These are phyloP conservation scores for Musa itinerans DNA, from an alignment of 176 grass and related monocot species.

Conservation along the genomic window DNA sequence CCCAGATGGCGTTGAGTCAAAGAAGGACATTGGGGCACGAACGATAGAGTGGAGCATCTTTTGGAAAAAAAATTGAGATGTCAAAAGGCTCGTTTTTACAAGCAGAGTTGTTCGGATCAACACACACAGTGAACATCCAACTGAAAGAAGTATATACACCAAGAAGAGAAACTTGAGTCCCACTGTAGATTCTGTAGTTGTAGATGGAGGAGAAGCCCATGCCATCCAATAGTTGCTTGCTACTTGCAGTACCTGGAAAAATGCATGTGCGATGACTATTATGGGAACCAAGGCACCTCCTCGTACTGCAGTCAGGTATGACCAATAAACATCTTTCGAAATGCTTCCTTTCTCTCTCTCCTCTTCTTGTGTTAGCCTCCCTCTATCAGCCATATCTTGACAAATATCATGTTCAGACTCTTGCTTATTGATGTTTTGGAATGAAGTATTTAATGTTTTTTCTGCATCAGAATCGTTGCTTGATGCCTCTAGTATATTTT, in stretches of 20 bases:
- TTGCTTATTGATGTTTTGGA: constrained; percentile 70
- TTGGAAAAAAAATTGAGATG: constrained; percentile 76
- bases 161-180: constrained; percentile 48
- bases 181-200: constrained; percentile 36
- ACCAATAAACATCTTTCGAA: constrained; percentile 74
- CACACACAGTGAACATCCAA: constrained; percentile 59
- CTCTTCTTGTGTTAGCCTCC: constrained; percentile 89
- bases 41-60: constrained; percentile 73
- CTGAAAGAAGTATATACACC: constrained; percentile 63
- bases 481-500: constrained; percentile 30
- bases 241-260: constrained; percentile 75
- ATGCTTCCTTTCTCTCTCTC: constrained; percentile 85
- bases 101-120: constrained; percentile 49
- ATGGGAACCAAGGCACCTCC: constrained; percentile 67
- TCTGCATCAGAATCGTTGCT: constrained; percentile 38
- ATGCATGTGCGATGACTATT: constrained; percentile 51
- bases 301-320: constrained; percentile 65
- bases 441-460: constrained; percentile 31
- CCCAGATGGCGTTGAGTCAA: constrained; percentile 90
- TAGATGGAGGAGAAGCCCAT: constrained; percentile 65
- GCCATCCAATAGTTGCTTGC: constrained; percentile 99
- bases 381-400: constrained; percentile 50
- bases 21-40: constrained; percentile 94
- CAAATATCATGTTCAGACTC: constrained; percentile 66
- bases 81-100: constrained; percentile 40